Percentiles rank a stretch among this genome's conserved stretches.
These are phyloP conservation scores for Plasmodium vinckei DNA, from an alignment of 169 alveolate species.

Conservation along the genomic window DNA sequence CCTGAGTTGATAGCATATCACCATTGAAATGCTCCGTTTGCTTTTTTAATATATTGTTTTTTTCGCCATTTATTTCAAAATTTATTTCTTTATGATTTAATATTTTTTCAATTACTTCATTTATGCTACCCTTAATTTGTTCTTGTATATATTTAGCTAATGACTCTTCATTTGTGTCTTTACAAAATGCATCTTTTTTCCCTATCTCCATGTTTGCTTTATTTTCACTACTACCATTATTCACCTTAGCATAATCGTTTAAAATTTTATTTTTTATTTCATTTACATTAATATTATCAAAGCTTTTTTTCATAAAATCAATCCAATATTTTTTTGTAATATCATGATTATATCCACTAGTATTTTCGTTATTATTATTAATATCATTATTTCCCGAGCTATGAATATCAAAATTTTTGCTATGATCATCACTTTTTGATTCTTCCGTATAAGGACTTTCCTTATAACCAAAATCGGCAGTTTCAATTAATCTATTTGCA, in stretches of 20 bases:
- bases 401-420: background rate
- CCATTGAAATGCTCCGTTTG: background rate
- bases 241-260: background rate
- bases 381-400: background rate
- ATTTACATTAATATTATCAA: constrained; percentile 30
- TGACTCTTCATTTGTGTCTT: background rate
- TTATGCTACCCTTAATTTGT: constrained; percentile 39
- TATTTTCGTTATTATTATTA: background rate
- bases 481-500: constrained; percentile 35
- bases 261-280: constrained; percentile 29
- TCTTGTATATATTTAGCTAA: constrained; percentile 16
- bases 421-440: constrained; percentile 12
- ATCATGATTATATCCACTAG: background rate
- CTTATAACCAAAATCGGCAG: constrained; percentile 73
- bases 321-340: constrained; percentile 22
- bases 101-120: constrained; percentile 40
- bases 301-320: constrained; percentile 28
- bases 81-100: background rate
- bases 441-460: constrained; percentile 15
- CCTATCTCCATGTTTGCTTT: background rate
- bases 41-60: background rate
- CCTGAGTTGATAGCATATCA: background rate
- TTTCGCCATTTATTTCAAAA: background rate
- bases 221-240: background rate
- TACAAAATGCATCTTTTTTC: background rate